These are phyloP conservation scores for Chlorella sp. DNA, from an alignment of 139 green algal genomes.

Conservation along the genomic window DNA sequence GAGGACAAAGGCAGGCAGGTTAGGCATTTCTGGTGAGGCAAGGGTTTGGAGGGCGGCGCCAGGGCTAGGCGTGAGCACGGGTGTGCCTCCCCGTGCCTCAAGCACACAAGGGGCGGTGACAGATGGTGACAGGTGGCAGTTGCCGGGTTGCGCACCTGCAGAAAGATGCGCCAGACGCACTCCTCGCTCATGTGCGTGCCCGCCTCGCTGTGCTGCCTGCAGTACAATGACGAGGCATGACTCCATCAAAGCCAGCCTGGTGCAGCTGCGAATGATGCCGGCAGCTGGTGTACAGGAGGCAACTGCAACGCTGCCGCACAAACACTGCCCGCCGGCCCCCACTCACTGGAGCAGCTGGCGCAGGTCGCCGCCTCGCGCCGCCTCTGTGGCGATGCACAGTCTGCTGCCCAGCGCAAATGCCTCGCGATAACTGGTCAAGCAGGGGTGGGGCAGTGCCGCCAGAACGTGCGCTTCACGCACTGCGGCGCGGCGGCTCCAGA, in stretches of 20 bases:
- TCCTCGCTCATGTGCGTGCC: too few relatives aligned
- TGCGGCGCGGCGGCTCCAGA: not conserved
- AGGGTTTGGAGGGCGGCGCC: not conserved
- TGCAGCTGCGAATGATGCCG: too few relatives aligned
- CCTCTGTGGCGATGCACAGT: slow-evolving; percentile 4
- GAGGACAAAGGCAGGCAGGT: too few relatives aligned
- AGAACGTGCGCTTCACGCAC: slow-evolving; percentile 8
- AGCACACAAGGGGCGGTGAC: not conserved
- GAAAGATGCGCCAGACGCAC: slow-evolving; percentile 4
- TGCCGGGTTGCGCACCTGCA: slow-evolving; percentile 7
- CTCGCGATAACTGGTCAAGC: slow-evolving; percentile 1
- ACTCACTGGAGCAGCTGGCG: not conserved
- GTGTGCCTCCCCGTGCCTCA: not conserved
- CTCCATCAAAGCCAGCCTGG: too few relatives aligned
- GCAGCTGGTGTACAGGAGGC: too few relatives aligned
- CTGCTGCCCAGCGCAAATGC: slow-evolving; percentile 1
- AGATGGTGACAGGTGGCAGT: not conserved
- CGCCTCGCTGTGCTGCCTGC: too few relatives aligned
- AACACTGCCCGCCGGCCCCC: too few relatives aligned
- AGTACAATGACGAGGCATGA: too few relatives aligned
- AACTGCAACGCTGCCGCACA: too few relatives aligned
- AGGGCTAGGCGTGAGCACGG: not conserved
- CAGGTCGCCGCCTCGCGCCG: not conserved
- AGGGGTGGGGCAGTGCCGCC: slow-evolving; percentile 8
- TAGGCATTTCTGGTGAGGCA: not conserved